Evolutionary conservation across 306 rosid species (phyloP), one percentile per base, ranked within the genome.

Genomic region (Neltuma alba): DNA sequence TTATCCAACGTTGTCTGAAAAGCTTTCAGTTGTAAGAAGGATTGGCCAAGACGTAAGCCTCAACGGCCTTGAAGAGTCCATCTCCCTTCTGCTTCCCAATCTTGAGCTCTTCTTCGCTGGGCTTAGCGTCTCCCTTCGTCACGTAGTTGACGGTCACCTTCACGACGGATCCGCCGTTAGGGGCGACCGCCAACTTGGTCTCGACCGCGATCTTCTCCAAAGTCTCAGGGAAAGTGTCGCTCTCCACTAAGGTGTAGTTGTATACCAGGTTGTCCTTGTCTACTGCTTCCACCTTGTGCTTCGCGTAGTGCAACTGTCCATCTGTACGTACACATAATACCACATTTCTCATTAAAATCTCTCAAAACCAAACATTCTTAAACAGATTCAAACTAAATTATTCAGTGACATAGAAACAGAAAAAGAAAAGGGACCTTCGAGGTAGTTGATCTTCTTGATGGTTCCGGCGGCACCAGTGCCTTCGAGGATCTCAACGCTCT

Each of bases 391-490:
- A n/a, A n/a, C n/a, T n/a, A n/a, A n/a, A n/a, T n/a, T n/a, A n/a
- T n/a, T n/a, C n/a, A n/a, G n/a, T n/a, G n/a, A n/a, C n/a, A n/a
- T n/a, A n/a, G n/a, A n/a, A n/a, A n/a, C n/a, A n/a, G n/a, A n/a
- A n/a, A n/a, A n/a, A n/a, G n/a, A n/a, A n/a, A n/a, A n/a, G n/a
- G n/a, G n/a, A n/a, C n/a, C n/a, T n/a, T n/a, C n/a, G n/a, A n/a
- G n/a, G n/a, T n/a, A n/a, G n/a, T n/a, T n/a, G n/a, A n/a, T n/a
- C n/a, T n/a, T n/a, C n/a, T n/a, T 85, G 67, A 85, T 63, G 72
- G 88, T 72, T 76, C 90, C 92, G 13, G 81, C 75, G 0, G 84
- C 88, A 0, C 90, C 88, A 61, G 83, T 50, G 40, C 89, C 88
- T 80, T 83, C 80, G 16, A 86, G 2, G 23, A 40, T 57, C 45